These are phyloP conservation scores for Candida koratica DNA, from an alignment of 805 yeast genomes.

Conservation along the genomic window DNA sequence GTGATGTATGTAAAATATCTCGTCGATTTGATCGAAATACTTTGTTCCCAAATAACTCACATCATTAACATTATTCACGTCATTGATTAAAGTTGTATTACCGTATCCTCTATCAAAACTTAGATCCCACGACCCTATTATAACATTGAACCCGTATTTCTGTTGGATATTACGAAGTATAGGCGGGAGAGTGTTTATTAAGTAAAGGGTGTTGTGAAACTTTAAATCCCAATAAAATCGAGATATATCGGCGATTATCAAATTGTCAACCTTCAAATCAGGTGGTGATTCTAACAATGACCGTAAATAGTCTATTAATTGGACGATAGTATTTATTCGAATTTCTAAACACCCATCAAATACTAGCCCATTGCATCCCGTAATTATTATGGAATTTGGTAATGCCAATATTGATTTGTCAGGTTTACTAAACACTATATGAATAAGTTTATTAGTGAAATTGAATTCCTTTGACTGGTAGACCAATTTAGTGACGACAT, in stretches of 20 bases:
- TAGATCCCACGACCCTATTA: conserved; percentile 25
- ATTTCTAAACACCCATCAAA: neutral
- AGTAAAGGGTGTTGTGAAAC: neutral
- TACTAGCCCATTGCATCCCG: neutral
- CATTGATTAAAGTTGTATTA: neutral
- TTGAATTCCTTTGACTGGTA: neutral
- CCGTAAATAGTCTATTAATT: conserved; percentile 1
- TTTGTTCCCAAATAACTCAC: conserved; percentile 2
- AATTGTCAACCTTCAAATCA: conserved; percentile 15
- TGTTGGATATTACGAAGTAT: conserved; percentile 11
- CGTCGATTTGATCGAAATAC: conserved; percentile 3
- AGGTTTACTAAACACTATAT: conserved; percentile 11
- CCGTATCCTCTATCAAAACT: conserved; percentile 28
- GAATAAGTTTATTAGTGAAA: conserved; percentile 11
- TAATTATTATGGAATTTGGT: neutral
- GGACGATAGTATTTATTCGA: neutral
- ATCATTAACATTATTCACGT: neutral
- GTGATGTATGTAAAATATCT: neutral
- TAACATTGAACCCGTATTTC: conserved; percentile 23
- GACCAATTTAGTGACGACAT: neutral
- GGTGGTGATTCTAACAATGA: neutral
- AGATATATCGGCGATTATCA: conserved; percentile 29
- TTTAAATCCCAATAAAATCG: conserved; percentile 32
- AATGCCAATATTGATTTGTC: neutral
- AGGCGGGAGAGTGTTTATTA: neutral